phyloP scores from a whole-genome alignment of 768 basidiomycete genomes.

The Tulasnella sp. region DNA sequence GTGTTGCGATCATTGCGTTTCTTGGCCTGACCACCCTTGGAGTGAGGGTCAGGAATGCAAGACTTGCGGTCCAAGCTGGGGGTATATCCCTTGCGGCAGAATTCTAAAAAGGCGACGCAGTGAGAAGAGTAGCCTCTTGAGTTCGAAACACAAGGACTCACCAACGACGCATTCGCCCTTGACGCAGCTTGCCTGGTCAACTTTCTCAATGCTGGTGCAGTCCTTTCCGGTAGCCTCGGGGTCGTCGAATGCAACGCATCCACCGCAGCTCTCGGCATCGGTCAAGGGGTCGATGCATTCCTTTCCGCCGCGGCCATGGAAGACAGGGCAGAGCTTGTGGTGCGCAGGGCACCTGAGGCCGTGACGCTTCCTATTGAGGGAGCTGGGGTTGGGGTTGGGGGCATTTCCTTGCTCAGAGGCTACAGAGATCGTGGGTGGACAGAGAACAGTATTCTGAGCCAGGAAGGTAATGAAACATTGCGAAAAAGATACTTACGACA shows the following conservation, averaged over 20 bases:
- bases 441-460: background rate
- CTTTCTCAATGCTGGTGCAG: conserved; percentile 47
- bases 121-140: background rate
- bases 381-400: conserved; percentile 1
- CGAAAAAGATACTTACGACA: background rate
- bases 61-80: conserved; percentile 1
- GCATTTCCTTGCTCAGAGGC: background rate
- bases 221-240: conserved; percentile 39
- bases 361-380: background rate
- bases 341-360: background rate
- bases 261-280: conserved; percentile 24
- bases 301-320: conserved; percentile 11
- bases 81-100: conserved; percentile 7
- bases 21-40: background rate
- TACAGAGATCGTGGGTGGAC: background rate
- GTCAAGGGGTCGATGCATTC: conserved; percentile 13
- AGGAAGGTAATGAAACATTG: background rate
- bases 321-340: background rate
- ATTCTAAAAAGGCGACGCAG: background rate
- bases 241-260: background rate
- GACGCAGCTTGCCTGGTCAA: conserved; percentile 42
- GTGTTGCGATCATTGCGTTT: background rate
- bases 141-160: conserved; percentile 34
- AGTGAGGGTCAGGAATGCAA: background rate
- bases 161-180: conserved; percentile 43